Base-by-base conservation (phyloP, 2,329 filamentous ascomycete species). In the Hawksworthiomyces lignivorus region DNA sequence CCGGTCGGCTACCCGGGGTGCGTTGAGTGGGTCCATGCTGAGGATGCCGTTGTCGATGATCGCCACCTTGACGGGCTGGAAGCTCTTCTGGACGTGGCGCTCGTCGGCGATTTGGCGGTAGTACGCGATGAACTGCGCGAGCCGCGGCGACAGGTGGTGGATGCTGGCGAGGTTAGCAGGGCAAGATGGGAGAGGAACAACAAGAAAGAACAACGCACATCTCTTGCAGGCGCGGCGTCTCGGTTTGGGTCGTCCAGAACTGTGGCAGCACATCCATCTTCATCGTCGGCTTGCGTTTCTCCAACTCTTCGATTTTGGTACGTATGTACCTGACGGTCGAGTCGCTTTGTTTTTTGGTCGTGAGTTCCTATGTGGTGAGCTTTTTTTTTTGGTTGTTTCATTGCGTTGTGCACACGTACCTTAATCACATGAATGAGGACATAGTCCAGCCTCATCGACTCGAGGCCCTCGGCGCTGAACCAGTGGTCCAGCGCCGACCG, bases 1-100 rank as follows among this genome's bases (percentile, higher is more conserved):
- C 20, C 4, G 12, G 20, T 18, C 38, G 30, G 20, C 30, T 34
- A 4, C 30, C 17, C 3, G 18, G 7, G 26, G 20, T 14, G 35
- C n/a, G 34, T 24, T 27, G 12, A 20, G 30, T 21, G 33, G 39
- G 18, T 36, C 20, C 4, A 47, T 33, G 15, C 36, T 41, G 1
- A 47, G 29, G 24, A 47, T 41, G 20, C 44, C 44, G 17, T 47
- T 47, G 36, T 47, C 44, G 24, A 47, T 40, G 34, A 47, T 47
- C 19, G 44, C 44, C 14, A 47, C 40, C 14, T 43, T 43, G 32
- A 28, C 21, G 3, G 40, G 22, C 18, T 12, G 14, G 35, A 32
- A 39, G 3, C 17, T 27, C 20, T 36, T 38, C 6, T 36, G 22
- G 8, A 5, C 15, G 5, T 40, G 36, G 7, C 17, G 22, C n/a